Percentiles rank a stretch among this genome's conserved stretches.
phyloP scores from a whole-genome alignment of 768 basidiomycete species.

The Kwoniella sp. region DNA sequence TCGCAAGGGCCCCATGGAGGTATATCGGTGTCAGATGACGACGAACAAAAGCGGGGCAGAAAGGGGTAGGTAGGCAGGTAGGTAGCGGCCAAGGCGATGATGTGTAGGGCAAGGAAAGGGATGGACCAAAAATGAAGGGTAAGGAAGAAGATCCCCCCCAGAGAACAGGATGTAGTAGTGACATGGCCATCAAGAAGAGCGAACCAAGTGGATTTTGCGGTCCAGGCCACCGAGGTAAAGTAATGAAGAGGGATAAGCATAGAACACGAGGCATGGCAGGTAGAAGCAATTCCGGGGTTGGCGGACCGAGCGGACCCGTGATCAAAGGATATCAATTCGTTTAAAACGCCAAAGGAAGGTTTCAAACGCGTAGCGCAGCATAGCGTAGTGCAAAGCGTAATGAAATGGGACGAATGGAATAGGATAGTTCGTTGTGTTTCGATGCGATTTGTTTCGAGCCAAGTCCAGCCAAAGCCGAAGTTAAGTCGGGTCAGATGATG shows the following conservation, averaged over 20 bases:
- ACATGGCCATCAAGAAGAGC: too few relatives aligned
- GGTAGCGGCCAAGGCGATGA: background rate
- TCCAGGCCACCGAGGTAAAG: too few relatives aligned
- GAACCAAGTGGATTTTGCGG: too few relatives aligned
- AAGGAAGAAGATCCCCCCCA: background rate
- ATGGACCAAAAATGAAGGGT: background rate
- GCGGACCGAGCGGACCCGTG: background rate
- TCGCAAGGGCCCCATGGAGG: slow-evolving; percentile 13
- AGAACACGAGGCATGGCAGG: too few relatives aligned
- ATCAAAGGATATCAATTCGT: background rate
- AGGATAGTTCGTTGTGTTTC: background rate
- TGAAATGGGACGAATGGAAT: background rate
- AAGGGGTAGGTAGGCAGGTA: background rate
- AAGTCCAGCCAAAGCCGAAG: background rate
- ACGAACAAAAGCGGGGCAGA: slow-evolving; percentile 17
- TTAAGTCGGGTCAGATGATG: background rate
- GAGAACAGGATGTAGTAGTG: background rate
- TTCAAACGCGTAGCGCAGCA: background rate
- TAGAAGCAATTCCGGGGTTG: slow-evolving; percentile 2
- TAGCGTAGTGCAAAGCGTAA: background rate
- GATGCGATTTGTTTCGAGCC: background rate
- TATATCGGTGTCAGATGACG: slow-evolving; percentile 9
- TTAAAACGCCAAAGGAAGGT: slow-evolving; percentile 11
- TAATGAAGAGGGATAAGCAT: too few relatives aligned
- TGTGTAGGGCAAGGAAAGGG: background rate